Base-by-base conservation (phyloP, 2,329 filamentous ascomycete species). In the Nigrospora oryzae region DNA sequence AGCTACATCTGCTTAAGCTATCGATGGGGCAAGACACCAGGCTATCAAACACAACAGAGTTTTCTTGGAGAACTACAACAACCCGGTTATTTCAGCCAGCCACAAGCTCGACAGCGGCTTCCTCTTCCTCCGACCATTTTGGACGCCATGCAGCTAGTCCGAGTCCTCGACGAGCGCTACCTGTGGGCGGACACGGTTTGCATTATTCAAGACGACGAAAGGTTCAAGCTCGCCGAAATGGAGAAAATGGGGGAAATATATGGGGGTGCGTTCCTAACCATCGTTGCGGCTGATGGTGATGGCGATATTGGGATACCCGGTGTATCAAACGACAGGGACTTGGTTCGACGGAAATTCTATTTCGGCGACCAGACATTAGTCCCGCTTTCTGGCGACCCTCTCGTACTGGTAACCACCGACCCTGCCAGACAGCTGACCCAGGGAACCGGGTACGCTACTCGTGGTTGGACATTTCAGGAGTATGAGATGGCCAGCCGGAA, bases 121-220 rank as follows among this genome's bases (percentile, higher is more conserved):
- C 36, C 10, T 16, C 36, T 37, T 37, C 11, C 36, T 37, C n/a
- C n/a, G 17, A 16, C 12, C 13, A 36, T 17, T 14, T 39, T 13
- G 28, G 16, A 33, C 4, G 10, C 19, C 30, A 30, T 40, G 31
- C 28, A 28, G 43, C 15, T 40, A 13, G 28, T 16, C 12, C 36
- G 38, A 17, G 13, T 23, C 5, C 23, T 30, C 15, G n/a, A 31
- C 11, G 40, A 42, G 10, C 30, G 40, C 4, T 36, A 31, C 6
- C 15, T 46, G 12, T 46, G 45, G 45, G 32, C 40, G 4, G 45
- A 46, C 30, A 40, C 30, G 17, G 37, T 43, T 16, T 46, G 45
- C 37, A 44, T 46, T 15, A n/a, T 30, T 14, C 41, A 46, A 13
- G 36, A 37, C 13, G 19, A 46, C 13, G n/a, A 15, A 5, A 12